Evolutionary conservation across 176 grass and related monocot species (phyloP), one percentile per base, ranked within the genome.

Genomic region (Hordeum marinum): DNA sequence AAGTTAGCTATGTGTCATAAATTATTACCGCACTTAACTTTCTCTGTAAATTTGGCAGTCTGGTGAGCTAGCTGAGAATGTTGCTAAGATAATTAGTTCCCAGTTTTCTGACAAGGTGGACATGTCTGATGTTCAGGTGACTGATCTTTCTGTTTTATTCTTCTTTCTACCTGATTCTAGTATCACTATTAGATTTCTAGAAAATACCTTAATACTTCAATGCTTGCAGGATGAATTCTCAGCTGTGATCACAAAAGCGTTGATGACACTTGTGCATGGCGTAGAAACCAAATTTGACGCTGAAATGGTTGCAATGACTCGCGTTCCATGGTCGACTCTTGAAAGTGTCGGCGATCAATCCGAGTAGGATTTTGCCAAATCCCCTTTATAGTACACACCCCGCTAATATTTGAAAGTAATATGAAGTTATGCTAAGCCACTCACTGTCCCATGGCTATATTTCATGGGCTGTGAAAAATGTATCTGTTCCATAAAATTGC

Each of bases 311-410:
- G 85, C 92, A 67, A 99, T 99, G 96, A 92, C 94, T 26, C 91
- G 96, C 46, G 91, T 99, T 83, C 94, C 96, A 66, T 99, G 94
- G 94, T 84, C 94, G n/a, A 99, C 80, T 63, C 90, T 99, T 52
- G 96, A 99, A 88, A 96, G 96, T 62, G 96, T 99, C 45, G 96
- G 96, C 52, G 96, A 99, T 57, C 96, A 99, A 87, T 99, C 96
- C 68, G 96, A 94, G 96, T 99, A 96, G 14, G 87, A 77, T 89
- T 39, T 80, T 75, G n/a, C 18, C 82, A 46, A 58, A 78, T 57
- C n/a, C 50, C 80, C 39, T 26, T 68, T 69, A 54, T 86, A 55
- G 20, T 86, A 68, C 54, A 65, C 74, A n/a, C 9, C 39, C 69
- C 68, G 31, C 41, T 80, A 27, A 32, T 64, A 52, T 83, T 87